Percentiles rank a stretch among this genome's conserved stretches.
Evolutionary conservation across 441 rosid genomes (phyloP).

Genomic region (Croton setiger): DNA sequence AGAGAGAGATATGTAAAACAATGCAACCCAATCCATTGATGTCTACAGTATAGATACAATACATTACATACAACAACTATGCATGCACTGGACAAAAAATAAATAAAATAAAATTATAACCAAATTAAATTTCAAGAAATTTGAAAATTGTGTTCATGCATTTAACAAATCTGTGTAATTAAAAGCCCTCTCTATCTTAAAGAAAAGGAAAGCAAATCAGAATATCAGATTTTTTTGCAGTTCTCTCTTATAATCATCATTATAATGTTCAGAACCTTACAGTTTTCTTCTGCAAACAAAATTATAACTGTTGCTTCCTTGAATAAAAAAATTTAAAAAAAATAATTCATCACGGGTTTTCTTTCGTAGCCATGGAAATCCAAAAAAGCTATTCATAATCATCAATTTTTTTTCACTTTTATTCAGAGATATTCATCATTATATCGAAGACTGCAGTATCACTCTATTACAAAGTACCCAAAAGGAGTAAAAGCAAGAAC

Average conservation of each 20-base stretch:
- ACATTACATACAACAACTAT: not conserved
- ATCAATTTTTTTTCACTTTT: not conserved
- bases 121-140: slow-evolving; percentile 28
- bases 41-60: not conserved
- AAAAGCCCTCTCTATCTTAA: slow-evolving; percentile 18
- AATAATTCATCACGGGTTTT: slow-evolving; percentile 27
- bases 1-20: slow-evolving; percentile 10
- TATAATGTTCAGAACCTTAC: slow-evolving; percentile 40
- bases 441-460: slow-evolving; percentile 27
- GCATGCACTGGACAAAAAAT: slow-evolving; percentile 23
- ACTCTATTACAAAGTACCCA: slow-evolving; percentile 24
- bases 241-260: slow-evolving; percentile 31
- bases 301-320: slow-evolving; percentile 37
- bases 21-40: slow-evolving; percentile 29
- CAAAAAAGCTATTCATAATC: slow-evolving; percentile 20
- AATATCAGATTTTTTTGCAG: slow-evolving; percentile 35
- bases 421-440: slow-evolving; percentile 28
- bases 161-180: slow-evolving; percentile 28
- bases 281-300: slow-evolving; percentile 31
- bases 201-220: slow-evolving; percentile 22
- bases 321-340: slow-evolving; percentile 10
- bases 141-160: slow-evolving; percentile 37
- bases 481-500: slow-evolving; percentile 12
- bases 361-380: slow-evolving; percentile 22
- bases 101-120: too few relatives aligned